Conservation (phyloP, 2,329 filamentous ascomycete species). For the Hypomyces perniciosus region DNA sequence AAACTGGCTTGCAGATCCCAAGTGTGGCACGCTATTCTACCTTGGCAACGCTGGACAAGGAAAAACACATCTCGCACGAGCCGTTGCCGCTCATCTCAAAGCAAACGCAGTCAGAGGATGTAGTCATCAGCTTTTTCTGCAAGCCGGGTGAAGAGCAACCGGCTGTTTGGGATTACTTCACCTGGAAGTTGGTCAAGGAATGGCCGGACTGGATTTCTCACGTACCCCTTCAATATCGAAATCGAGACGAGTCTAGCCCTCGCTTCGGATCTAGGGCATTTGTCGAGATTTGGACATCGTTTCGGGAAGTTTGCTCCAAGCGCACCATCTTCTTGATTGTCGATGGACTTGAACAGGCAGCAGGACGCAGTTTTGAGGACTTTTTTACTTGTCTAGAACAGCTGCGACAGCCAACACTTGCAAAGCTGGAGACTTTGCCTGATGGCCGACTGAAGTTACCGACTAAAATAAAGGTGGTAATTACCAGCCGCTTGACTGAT, state of each 20-base stretch:
- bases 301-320: conserved; percentile 5
- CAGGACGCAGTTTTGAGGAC: not conserved
- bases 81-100: conserved; percentile 15
- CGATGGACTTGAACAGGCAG: conserved; percentile 19
- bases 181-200: conserved; percentile 14
- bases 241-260: conserved; percentile 3
- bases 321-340: conserved; percentile 17
- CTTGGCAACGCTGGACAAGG: conserved; percentile 15
- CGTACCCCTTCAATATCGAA: conserved; percentile 10
- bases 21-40: conserved; percentile 13
- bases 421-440: not conserved
- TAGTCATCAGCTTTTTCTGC: conserved; percentile 20
- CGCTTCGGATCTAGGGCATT: conserved; percentile 11
- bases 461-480: conserved; percentile 10
- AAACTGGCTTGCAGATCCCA: conserved; percentile 14
- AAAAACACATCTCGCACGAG: conserved; percentile 20
- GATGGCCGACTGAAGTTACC: not conserved
- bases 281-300: conserved; percentile 16
- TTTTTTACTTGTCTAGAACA: conserved; percentile 8
- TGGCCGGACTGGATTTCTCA: conserved; percentile 14
- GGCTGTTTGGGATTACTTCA: conserved; percentile 17
- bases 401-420: conserved; percentile 3
- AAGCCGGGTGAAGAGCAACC: conserved; percentile 13
- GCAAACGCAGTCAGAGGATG: conserved; percentile 5
- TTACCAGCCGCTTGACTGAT: conserved; percentile 7